phyloP scores from a whole-genome alignment of 2,329 filamentous ascomycete genomes.

The Penicillium italicum region DNA sequence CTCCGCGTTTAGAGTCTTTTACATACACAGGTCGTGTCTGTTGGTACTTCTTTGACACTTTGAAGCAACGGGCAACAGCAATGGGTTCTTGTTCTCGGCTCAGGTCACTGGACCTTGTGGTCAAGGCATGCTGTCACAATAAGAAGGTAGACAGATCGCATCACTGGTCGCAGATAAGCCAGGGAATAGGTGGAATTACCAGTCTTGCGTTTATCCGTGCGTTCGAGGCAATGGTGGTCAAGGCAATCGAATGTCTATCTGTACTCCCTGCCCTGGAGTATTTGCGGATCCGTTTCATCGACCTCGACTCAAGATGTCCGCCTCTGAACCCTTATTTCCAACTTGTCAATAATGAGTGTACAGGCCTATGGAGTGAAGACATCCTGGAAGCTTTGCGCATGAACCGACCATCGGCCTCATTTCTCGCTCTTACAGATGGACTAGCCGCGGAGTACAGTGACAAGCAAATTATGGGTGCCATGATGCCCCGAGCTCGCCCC shows the following conservation, averaged over 20 bases:
- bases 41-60: conserved; percentile 62
- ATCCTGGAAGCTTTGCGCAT: conserved; percentile 61
- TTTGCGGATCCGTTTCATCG: conserved; percentile 70
- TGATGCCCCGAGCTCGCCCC: background rate
- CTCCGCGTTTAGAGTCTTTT: conserved; percentile 63
- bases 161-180: background rate
- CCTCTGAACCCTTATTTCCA: conserved; percentile 71
- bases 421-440: conserved; percentile 61
- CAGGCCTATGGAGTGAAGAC: conserved; percentile 67
- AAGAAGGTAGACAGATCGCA: background rate
- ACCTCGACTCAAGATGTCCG: conserved; percentile 68
- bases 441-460: conserved; percentile 37
- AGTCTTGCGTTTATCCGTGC: conserved; percentile 68
- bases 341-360: conserved; percentile 57
- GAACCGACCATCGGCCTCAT: conserved; percentile 57
- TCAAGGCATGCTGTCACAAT: conserved; percentile 68
- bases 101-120: conserved; percentile 65
- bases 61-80: conserved; percentile 47
- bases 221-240: conserved; percentile 66
- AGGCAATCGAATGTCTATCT: conserved; percentile 59
- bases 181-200: conserved; percentile 57
- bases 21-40: conserved; percentile 71
- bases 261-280: conserved; percentile 59
- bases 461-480: background rate
- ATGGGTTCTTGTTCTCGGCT: conserved; percentile 38